These are phyloP conservation scores for Fusarium albidum DNA, from an alignment of 2,329 filamentous ascomycete species.

Conservation along the genomic window DNA sequence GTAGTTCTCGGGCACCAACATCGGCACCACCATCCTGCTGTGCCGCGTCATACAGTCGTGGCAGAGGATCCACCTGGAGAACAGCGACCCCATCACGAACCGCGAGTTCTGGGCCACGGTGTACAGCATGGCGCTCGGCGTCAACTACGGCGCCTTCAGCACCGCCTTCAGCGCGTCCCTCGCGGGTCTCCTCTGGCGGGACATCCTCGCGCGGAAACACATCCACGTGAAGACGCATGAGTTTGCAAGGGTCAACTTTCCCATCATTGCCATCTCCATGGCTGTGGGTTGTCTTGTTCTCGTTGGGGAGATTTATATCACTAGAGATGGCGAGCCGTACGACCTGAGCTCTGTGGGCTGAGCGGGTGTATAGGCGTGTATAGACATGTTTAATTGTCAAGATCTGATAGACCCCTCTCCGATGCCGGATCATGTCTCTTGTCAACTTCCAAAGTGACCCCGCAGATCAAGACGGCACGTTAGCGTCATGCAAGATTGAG, in stretches of 20 bases:
- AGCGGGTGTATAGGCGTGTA: too few species aligned
- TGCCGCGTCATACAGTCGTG: slow-evolving; percentile 75
- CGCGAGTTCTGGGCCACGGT: slow-evolving; percentile 78
- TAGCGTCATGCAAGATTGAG: slow-evolving; percentile 11
- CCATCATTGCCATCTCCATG: slow-evolving; percentile 76
- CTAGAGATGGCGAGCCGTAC: slow-evolving; percentile 29
- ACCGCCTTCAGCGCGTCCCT: slow-evolving; percentile 76
- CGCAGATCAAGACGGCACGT: too few species aligned
- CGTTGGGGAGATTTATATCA: slow-evolving; percentile 70
- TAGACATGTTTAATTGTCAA: too few species aligned
- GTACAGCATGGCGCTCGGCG: slow-evolving; percentile 77
- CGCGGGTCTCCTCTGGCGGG: slow-evolving; percentile 76
- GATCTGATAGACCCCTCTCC: too few species aligned
- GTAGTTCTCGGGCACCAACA: slow-evolving; percentile 81
- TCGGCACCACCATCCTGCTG: slow-evolving; percentile 77
- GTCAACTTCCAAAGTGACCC: too few species aligned
- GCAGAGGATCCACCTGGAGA: slow-evolving; percentile 64
- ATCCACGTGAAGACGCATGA: slow-evolving; percentile 70
- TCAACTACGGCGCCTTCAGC: slow-evolving; percentile 80
- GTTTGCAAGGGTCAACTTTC: slow-evolving; percentile 73
- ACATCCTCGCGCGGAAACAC: slow-evolving; percentile 73
- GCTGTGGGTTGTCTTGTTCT: slow-evolving; percentile 68
- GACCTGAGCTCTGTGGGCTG: too few species aligned
- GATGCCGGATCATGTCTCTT: too few species aligned
- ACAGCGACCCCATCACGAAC: slow-evolving; percentile 61